Evolutionary conservation across 148 eudicot genomes (phyloP).

Genomic region (Cornus suecica): DNA sequence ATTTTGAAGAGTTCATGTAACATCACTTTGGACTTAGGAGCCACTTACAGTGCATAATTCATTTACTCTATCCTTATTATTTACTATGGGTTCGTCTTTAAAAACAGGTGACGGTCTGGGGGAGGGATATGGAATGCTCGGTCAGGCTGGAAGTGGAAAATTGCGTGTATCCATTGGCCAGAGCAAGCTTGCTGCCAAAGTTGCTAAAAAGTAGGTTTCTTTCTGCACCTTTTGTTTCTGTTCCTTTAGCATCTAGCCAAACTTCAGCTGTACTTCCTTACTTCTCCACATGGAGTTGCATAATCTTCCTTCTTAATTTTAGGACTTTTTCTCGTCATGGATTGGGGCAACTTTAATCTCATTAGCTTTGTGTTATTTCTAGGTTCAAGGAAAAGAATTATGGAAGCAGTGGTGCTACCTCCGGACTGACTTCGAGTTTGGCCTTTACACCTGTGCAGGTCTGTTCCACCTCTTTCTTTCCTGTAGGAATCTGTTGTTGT

Average conservation of each 20-base stretch:
- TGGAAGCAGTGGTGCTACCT: conserved; percentile 89
- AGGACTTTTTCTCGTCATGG: not conserved
- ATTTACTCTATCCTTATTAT: not conserved
- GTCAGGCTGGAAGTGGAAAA: conserved; percentile 97
- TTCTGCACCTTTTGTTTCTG: conserved; percentile 1
- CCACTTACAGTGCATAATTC: not conserved
- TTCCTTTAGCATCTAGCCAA: not conserved
- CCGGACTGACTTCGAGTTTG: conserved; percentile 95
- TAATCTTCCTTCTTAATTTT: not conserved
- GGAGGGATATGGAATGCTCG: conserved; percentile 99
- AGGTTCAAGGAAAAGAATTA: conserved; percentile 80
- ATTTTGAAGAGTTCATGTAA: no score
- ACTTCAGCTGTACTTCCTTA: not conserved
- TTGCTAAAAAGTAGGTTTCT: conserved; percentile 72
- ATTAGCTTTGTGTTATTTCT: conserved; percentile 14
- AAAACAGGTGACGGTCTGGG: conserved; percentile 90
- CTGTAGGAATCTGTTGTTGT: conserved; percentile 8
- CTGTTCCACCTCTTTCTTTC: conserved; percentile 14
- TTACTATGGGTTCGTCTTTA: conserved; percentile 10
- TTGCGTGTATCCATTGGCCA: conserved; percentile 84
- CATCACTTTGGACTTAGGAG: not conserved
- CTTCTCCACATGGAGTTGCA: not conserved
- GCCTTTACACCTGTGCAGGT: conserved; percentile 99
- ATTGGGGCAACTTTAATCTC: not conserved
- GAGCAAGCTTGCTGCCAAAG: conserved; percentile 89